Percentiles rank a stretch among this genome's conserved stretches.
These are phyloP conservation scores for Lunularia cruciata DNA, from an alignment of 225 moss, liverwort and hornwort genomes.

Conservation along the genomic window DNA sequence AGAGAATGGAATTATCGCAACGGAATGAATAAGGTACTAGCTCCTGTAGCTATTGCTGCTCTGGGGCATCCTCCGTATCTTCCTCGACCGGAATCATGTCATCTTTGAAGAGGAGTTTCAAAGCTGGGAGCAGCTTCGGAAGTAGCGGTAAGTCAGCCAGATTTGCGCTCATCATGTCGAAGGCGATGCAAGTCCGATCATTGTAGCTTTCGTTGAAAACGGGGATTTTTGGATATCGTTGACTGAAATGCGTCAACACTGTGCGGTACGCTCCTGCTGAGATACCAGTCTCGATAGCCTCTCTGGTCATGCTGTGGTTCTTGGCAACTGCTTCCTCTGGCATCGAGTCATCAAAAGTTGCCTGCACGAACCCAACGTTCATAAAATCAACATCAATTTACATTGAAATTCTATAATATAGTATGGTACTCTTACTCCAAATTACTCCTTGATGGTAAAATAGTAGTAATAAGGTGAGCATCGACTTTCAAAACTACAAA, in stretches of 20 bases:
- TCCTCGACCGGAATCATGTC: constrained; percentile 72
- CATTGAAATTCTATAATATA: not conserved
- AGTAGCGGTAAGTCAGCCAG: constrained; percentile 80
- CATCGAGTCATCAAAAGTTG: constrained; percentile 97
- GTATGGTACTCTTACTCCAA: not conserved
- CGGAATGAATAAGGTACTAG: no score
- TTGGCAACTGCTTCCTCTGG: constrained; percentile 87
- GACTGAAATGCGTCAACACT: constrained; percentile 94
- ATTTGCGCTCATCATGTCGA: constrained; percentile 99
- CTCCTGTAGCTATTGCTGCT: constrained; percentile 17
- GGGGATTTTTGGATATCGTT: constrained; percentile 96
- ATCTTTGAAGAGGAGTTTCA: constrained; percentile 88
- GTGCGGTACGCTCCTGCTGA: constrained; percentile 87
- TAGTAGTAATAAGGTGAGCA: no score
- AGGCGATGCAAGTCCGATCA: constrained; percentile 87
- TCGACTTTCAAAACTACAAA: no score
- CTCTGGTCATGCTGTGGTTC: constrained; percentile 84
- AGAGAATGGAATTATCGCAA: no score
- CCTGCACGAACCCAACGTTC: constrained; percentile 37
- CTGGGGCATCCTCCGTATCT: constrained; percentile 28
- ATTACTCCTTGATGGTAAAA: not conserved
- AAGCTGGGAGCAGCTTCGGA: constrained; percentile 82
- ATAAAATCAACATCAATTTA: not conserved
- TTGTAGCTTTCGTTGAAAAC: constrained; percentile 96
- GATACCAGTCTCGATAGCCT: constrained; percentile 94